Evolutionary conservation across 2,329 filamentous ascomycete genomes (phyloP).

Genomic region (Coniochaeta ligniaria): DNA sequence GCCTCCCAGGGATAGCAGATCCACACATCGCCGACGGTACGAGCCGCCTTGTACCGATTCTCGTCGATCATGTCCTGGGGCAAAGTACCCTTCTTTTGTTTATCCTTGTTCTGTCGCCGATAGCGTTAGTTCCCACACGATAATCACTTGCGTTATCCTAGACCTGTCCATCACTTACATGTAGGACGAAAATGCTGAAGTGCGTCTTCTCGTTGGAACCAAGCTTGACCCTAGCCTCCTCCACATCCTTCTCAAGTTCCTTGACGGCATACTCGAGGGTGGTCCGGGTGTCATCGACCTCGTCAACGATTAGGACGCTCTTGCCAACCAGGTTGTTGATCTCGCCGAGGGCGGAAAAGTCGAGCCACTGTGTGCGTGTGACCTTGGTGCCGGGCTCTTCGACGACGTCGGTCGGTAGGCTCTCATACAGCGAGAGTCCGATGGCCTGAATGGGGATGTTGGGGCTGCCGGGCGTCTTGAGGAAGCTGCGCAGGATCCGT

Average conservation of each 20-base stretch:
- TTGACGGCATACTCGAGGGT: slow-evolving; percentile 90
- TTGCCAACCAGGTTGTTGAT: slow-evolving; percentile 88
- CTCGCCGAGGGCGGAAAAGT: slow-evolving; percentile 72
- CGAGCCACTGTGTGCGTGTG: slow-evolving; percentile 96
- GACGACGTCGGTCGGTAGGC: slow-evolving; percentile 54
- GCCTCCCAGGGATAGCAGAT: slow-evolving; percentile 99
- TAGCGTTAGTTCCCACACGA: neutral
- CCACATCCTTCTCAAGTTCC: slow-evolving; percentile 92
- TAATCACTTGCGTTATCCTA: neutral
- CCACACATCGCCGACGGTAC: slow-evolving; percentile 91
- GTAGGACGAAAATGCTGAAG: slow-evolving; percentile 92
- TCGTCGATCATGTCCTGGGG: slow-evolving; percentile 69
- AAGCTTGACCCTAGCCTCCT: slow-evolving; percentile 66
- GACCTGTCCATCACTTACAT: slow-evolving; percentile 47
- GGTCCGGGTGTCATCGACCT: slow-evolving; percentile 92
- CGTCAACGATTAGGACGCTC: slow-evolving; percentile 86
- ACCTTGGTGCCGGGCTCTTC: slow-evolving; percentile 89
- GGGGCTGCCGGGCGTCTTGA: slow-evolving; percentile 76
- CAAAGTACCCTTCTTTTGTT: slow-evolving; percentile 83
- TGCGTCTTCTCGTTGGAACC: slow-evolving; percentile 66
- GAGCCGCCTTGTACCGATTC: slow-evolving; percentile 73
- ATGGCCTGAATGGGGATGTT: slow-evolving; percentile 99
- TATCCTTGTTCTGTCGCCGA: slow-evolving; percentile 78
- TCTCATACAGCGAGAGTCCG: slow-evolving; percentile 93
- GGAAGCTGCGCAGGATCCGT: slow-evolving; percentile 93